phyloP scores from a whole-genome alignment of 2,329 filamentous ascomycete species.

The Xylariaceae sp. region DNA sequence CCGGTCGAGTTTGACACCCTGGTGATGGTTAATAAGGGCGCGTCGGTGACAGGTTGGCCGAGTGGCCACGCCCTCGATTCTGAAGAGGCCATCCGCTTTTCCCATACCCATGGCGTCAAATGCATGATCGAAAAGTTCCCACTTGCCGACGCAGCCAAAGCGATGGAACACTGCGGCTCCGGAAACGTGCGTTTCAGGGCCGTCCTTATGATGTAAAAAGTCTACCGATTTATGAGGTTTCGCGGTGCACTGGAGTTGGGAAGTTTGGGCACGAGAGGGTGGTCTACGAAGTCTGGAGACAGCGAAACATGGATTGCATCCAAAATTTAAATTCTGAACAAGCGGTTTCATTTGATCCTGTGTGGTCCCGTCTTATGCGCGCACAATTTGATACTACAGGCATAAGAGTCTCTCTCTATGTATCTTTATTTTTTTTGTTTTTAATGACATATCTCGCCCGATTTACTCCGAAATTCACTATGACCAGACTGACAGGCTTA shows the following conservation, averaged over 20 bases:
- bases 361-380: no score
- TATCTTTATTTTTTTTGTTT: no score
- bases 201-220: conserved; percentile 48
- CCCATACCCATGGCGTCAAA: conserved; percentile 64
- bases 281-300: no score
- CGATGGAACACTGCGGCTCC: conserved; percentile 48
- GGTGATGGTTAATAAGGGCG: conserved; percentile 54
- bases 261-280: background rate
- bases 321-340: no score
- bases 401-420: no score
- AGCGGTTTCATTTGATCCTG: no score
- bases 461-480: no score
- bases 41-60: conserved; percentile 68
- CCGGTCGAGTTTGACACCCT: conserved; percentile 51
- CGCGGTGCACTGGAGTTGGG: background rate
- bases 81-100: conserved; percentile 71
- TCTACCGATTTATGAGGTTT: background rate
- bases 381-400: no score
- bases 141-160: conserved; percentile 56
- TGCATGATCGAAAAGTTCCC: conserved; percentile 71
- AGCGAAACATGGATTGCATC: no score
- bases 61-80: conserved; percentile 67
- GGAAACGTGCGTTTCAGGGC: conserved; percentile 54
- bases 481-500: no score
- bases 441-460: no score